These are phyloP conservation scores for Tetracladium marchalianum DNA, from an alignment of 495 filamentous ascomycete genomes.

Conservation along the genomic window DNA sequence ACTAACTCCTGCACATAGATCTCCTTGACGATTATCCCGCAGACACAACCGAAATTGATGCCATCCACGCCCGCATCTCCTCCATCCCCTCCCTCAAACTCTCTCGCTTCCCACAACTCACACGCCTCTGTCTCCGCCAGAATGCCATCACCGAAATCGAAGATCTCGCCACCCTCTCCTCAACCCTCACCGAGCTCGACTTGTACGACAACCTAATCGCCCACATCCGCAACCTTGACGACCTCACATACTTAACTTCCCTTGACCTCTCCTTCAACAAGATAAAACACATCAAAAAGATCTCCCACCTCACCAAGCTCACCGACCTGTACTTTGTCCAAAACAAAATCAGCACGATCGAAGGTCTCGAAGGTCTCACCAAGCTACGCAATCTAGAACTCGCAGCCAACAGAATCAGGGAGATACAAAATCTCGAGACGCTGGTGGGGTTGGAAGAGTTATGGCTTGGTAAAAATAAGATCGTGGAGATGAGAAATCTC, in stretches of 20 bases:
- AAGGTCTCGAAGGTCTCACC: slow-evolving; percentile 66
- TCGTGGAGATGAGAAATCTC: slow-evolving; percentile 71
- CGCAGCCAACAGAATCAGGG: slow-evolving; percentile 82
- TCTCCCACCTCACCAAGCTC: slow-evolving; percentile 68
- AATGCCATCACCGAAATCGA: slow-evolving; percentile 79
- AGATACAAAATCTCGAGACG: slow-evolving; percentile 78
- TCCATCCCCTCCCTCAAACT: slow-evolving; percentile 71
- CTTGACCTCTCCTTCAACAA: slow-evolving; percentile 98
- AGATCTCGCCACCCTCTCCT: slow-evolving; percentile 50
- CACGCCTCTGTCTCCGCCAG: slow-evolving; percentile 84
- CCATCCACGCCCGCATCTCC: slow-evolving; percentile 73
- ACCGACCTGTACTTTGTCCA: slow-evolving; percentile 89
- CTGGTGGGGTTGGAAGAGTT: slow-evolving; percentile 71
- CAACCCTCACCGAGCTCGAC: slow-evolving; percentile 71
- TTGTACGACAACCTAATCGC: slow-evolving; percentile 97
- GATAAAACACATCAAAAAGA: slow-evolving; percentile 94
- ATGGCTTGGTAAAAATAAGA: slow-evolving; percentile 98
- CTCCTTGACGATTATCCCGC: slow-evolving; percentile 42
- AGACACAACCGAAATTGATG: slow-evolving; percentile 71
- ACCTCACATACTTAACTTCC: slow-evolving; percentile 59
- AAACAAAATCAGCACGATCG: slow-evolving; percentile 84
- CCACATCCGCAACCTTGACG: slow-evolving; percentile 75
- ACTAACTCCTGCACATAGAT: slow-evolving; percentile 25
- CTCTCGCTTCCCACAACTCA: slow-evolving; percentile 69
- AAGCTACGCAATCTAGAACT: slow-evolving; percentile 78